These are phyloP conservation scores for Tolypocladium pustulatum DNA, from an alignment of 2,329 filamentous ascomycete genomes.

Conservation along the genomic window DNA sequence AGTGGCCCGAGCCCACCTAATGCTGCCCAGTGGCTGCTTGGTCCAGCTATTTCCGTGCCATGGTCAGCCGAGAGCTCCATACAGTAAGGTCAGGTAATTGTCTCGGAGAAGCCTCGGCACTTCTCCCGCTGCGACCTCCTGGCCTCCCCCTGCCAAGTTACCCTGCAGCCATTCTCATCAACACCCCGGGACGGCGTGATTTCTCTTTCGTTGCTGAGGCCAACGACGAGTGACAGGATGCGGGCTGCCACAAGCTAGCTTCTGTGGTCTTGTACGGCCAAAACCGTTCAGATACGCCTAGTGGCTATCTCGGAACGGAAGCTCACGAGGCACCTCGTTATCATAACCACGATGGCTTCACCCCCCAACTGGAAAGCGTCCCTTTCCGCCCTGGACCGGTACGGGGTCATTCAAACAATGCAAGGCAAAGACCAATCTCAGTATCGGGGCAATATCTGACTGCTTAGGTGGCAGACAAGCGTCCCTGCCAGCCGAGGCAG, in stretches of 20 bases:
- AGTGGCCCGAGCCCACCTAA: not conserved
- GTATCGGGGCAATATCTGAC: not conserved
- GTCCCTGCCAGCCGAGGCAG: slow-evolving; percentile 16
- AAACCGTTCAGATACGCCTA: not conserved
- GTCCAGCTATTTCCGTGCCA: not conserved
- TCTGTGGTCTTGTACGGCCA: not conserved
- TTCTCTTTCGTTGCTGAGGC: not conserved
- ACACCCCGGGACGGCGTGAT: not conserved
- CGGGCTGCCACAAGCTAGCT: not conserved
- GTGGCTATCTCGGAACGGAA: too few species aligned
- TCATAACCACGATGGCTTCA: slow-evolving; percentile 1
- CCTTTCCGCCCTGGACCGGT: slow-evolving; percentile 48
- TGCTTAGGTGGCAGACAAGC: slow-evolving; percentile 13
- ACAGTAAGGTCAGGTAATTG: not conserved
- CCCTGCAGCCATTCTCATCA: not conserved
- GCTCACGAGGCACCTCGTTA: too few species aligned
- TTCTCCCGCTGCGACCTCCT: not conserved
- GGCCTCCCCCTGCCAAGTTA: not conserved
- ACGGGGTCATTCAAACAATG: slow-evolving; percentile 49
- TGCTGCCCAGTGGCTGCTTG: not conserved
- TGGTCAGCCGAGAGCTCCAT: not conserved
- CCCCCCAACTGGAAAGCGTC: slow-evolving; percentile 34
- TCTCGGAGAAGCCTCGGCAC: not conserved
- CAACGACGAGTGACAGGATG: not conserved
- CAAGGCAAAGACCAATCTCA: slow-evolving; percentile 5